Base-by-base conservation (phyloP, 805 yeast genomes). In the Metschnikowia henanensis region DNA sequence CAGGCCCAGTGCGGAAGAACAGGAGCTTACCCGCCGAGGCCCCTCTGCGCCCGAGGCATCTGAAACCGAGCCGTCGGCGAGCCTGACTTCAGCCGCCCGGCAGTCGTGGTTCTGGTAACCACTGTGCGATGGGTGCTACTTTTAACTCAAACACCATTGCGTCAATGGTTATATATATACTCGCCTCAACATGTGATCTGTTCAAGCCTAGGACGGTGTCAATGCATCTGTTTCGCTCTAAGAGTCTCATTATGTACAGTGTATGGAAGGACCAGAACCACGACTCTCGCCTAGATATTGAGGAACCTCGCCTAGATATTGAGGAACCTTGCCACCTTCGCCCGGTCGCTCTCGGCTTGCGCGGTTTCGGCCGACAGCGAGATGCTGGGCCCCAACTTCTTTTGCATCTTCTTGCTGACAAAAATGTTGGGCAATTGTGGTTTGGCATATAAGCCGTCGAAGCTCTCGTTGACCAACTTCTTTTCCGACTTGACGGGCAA, bases 401-500 rank as follows among this genome's bases (percentile, higher is more conserved):
- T 52, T 57, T 65, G 61, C 43, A 53, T 42, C 10, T 51, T 51
- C 17, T 53, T 43, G 18, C 67, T 53, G n/a, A 67, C 66, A 55
- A 62, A 76, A 35, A 59, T 63, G 59, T 64, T 73, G 44, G 71
- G 73, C 52, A 69, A 59, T 23, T 52, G 51, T 43, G 64, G 81
- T 62, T 51, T 76, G 50, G 72, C 70, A 46, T 74, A 70, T 46
- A 85, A 67, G 18, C 97, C 97, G 34, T 76, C 89, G 58, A 84
- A 88, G 1, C 90, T 85, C 25, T 73, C 77, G 31, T 82, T 75
- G 12, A 92, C 90, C 58, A 82, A 85, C 38, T 66, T 59, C 37
- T 68, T 65, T 62, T 89, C 92, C 1, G 95, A 83, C 8, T 95
- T 94, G 17, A 65, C 59, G 15, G 71, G 70, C 36, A 65, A 62